Evolutionary conservation across 768 basidiomycete genomes (phyloP), one percentile per base, ranked within the genome.

Genomic region (Suillus lakei): DNA sequence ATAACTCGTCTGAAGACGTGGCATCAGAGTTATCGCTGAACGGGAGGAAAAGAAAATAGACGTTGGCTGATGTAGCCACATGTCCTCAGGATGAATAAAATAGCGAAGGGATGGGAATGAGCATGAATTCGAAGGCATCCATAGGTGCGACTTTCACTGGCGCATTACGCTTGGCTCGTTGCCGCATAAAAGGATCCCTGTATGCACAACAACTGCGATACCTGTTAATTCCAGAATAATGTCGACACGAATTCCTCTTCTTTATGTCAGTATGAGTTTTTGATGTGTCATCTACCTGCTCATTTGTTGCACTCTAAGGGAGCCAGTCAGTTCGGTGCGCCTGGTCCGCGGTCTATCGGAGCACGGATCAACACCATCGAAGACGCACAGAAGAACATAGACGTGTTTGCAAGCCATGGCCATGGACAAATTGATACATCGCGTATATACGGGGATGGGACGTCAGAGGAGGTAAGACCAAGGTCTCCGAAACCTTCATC

Each of bases 361-460:
- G 60, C 67, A 18, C 64, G 43, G 28, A 66, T 72, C 26, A 61
- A 67, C 60, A 72, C 43, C 4, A 34, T 66, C 26, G 60, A 65
- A 53, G 65, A 61, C 10, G 66, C 64, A n/a, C 70, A 77, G 67
- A 65, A 67, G 44, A 64, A 69, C 41, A 64, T 73, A 9, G 70
- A 71, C 62, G 15, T 71, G 5, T 36, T 67, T 23, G 58, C 67
- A n/a, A 43, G 44, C 39, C 51, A 69, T 43, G 70, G 70, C 2
- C 46, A 71, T 44, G 61, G 60, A 15, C 65, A 63, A 10, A 41
- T 73, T 30, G 70, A 71, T 16, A 64, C 58, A 23, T 54, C 68
- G 8, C 67, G 56, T 1, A 21, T 26, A 4, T 68, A 73, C 16
- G 69, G 66, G 15, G 56, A 26, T 60, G 67, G 67, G 21, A 68